Base-by-base conservation (phyloP, 345 rosid genomes). In the Citrus reticulata region DNA sequence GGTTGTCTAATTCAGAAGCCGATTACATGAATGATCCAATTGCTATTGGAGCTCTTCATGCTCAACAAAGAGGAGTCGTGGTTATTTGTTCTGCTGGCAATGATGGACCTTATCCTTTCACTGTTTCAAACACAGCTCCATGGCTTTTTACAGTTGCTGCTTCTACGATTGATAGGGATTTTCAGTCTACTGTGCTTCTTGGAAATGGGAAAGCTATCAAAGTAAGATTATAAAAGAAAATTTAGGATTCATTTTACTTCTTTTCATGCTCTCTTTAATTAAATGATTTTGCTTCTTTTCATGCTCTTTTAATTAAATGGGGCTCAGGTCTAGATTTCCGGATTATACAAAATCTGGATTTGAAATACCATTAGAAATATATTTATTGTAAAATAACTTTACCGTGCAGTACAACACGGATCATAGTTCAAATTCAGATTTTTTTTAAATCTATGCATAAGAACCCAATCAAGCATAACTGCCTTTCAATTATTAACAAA, bases 1-100 rank as follows among this genome's bases (percentile, higher is more conserved):
- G 95, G 75, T 60, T 79, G 89, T 2, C 2, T 84, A 27, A 79
- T 86, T 39, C 85, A 90, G 63, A 37, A 37, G 24, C 86, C 16
- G 89, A 90, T 81, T 90, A 81, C 73, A 59, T 88, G 10, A 75
- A 67, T 55, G 95, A 91, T 54, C 93, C 93, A 2, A 91, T 91
- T 2, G 93, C 95, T 30, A 91, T 91, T n/a, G 95, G 93, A 9
- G 90, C 95, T 20, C 84, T 91, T 74, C 95, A 91, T 82, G 95
- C 95, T 0, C 81, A 86, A 55, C 84, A 91, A 62, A 84, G 39
- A 84, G 90, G 91, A 4, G 86, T 90, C 10, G 46, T 87, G 84
- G 91, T 90, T 2, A 85, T 88, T 6, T 90, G 91, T 40, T 91
- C 95, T 22, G 93, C 78, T 7, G 93, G 95, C 9, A 91, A 90